phyloP scores from a whole-genome alignment of 345 rosid genomes.

The Leavenworthia alabamica region DNA sequence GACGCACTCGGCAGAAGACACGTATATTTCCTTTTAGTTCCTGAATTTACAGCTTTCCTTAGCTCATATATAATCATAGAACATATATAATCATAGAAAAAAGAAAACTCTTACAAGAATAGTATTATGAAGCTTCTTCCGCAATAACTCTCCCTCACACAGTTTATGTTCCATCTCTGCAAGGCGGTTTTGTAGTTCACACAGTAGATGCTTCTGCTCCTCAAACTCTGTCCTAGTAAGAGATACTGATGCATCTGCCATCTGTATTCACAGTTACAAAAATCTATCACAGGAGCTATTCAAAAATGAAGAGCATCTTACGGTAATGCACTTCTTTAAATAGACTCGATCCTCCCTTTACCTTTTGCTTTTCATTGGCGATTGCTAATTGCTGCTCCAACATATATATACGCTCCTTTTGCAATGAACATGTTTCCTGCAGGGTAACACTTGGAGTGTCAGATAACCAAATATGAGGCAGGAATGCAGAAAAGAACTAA shows the following conservation, averaged over 20 bases:
- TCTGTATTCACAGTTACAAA: no score
- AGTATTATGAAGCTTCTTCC: conserved; percentile 84
- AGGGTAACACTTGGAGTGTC: not conserved
- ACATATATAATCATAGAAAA: no score
- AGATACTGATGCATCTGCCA: conserved; percentile 45
- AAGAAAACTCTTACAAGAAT: conserved; percentile 83
- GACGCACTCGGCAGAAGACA: conserved; percentile 93
- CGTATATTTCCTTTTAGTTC: conserved; percentile 97
- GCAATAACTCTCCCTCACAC: conserved; percentile 64
- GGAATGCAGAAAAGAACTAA: conserved; percentile 24
- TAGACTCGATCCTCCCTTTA: no score
- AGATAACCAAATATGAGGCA: not conserved
- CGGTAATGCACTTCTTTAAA: no score
- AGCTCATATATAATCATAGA: no score
- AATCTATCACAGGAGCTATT: no score
- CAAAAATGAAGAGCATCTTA: no score
- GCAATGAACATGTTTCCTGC: conserved; percentile 79
- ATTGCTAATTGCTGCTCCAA: conserved; percentile 56
- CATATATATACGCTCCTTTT: conserved; percentile 55
- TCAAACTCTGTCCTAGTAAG: conserved; percentile 49
- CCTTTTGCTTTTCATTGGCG: conserved; percentile 82
- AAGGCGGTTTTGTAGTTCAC: conserved; percentile 51
- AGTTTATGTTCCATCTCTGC: conserved; percentile 55
- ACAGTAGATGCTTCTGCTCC: conserved; percentile 37
- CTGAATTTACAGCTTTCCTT: conserved; percentile 29